These are phyloP conservation scores for Psidium friedrichsthalianum DNA, from an alignment of 345 rosid species.

Conservation along the genomic window DNA sequence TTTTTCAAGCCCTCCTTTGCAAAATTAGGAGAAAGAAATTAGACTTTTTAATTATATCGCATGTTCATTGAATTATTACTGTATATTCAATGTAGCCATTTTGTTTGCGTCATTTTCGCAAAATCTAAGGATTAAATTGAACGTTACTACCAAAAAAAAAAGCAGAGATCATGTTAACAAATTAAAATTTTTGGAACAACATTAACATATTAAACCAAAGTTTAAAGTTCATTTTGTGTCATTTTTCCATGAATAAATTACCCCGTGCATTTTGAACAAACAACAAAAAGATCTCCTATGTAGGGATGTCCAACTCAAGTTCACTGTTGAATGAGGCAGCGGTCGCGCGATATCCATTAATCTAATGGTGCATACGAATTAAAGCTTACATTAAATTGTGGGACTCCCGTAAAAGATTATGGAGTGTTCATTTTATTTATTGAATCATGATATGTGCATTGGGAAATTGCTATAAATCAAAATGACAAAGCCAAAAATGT, in stretches of 20 bases:
- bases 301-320: neutral
- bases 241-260: too few species aligned
- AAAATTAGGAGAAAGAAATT: neutral
- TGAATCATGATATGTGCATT: neutral
- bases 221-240: neutral
- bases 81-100: neutral
- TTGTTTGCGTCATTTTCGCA: neutral
- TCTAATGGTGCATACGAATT: neutral
- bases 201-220: rapidly evolving
- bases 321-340: neutral
- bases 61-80: neutral
- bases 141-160: neutral
- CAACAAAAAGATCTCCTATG: too few species aligned
- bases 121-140: neutral
- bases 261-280: neutral
- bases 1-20: neutral
- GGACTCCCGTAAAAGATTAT: neutral
- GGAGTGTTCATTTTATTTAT: neutral
- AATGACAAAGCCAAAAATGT: neutral
- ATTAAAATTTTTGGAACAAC: neutral
- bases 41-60: too few species aligned
- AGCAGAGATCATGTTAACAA: rapidly evolving
- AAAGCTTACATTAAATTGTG: neutral
- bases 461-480: neutral
- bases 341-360: neutral